A percentile compares a stretch with the other conserved stretches of the same genome.
Evolutionary conservation across 345 rosid genomes (phyloP).

Genomic region (Salix dunnii): DNA sequence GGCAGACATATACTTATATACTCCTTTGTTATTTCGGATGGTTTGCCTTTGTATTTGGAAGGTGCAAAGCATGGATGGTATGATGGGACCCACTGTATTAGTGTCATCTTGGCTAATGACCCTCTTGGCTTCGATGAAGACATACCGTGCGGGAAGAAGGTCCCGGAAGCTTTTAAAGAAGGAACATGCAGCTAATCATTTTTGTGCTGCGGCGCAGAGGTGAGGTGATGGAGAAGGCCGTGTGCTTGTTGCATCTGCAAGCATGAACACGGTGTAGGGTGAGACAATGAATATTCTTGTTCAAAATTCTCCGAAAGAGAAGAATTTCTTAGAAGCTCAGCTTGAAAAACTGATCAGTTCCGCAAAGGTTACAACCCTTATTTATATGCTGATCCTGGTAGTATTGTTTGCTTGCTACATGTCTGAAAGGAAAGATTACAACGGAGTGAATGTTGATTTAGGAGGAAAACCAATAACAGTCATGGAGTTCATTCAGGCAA

Average conservation of each 20-base stretch:
- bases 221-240: constrained; percentile 9
- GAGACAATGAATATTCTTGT: neutral
- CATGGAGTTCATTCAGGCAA: too few relatives aligned
- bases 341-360: constrained; percentile 9
- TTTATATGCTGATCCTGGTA: constrained; percentile 13
- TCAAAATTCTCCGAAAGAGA: neutral
- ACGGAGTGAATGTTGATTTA: constrained; percentile 2
- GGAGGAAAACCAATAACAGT: neutral
- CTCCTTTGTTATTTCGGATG: too few relatives aligned
- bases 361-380: constrained; percentile 9
- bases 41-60: too few relatives aligned
- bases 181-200: neutral
- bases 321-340: constrained; percentile 14
- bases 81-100: too few relatives aligned
- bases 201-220: constrained; percentile 19
- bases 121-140: too few relatives aligned
- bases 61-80: too few relatives aligned
- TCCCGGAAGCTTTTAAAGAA: too few relatives aligned
- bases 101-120: too few relatives aligned
- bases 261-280: neutral
- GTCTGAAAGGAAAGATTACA: neutral
- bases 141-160: too few relatives aligned
- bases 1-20: too few relatives aligned
- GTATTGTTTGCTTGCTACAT: constrained; percentile 8
- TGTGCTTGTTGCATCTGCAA: constrained; percentile 18